Base-by-base conservation (phyloP, 306 rosid species). In the Cyclanthera cordifolia region DNA sequence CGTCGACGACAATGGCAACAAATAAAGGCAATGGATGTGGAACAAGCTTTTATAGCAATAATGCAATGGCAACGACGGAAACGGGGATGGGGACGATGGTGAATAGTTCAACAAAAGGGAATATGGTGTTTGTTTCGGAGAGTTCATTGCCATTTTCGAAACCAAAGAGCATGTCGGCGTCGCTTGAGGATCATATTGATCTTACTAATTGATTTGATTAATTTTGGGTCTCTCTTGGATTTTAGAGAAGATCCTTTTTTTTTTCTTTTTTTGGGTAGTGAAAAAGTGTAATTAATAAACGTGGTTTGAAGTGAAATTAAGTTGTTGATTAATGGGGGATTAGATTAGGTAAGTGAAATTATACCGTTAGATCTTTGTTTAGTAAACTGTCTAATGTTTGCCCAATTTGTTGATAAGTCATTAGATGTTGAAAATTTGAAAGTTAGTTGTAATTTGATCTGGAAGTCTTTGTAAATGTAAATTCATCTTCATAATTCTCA, bases 21-120 rank as follows among this genome's bases (percentile, higher is more conserved):
- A 54, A 24, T 54, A 61, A 61, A 61, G 69, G 69, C 4, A 61
- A 39, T 61, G 69, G 66, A 59, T 59, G 66, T 59, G 66, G 66
- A 8, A 59, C 46, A 1, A 59, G 47, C 47, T 32, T 59, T 17
- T 17, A 30, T 24, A 32, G 14, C 47, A 59, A 32, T n/a, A 32
- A 16, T 32, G 41, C 47, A 24, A 20, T 37, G 8, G 2, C 63
- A 10, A 15, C 24, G 16, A 15, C 24, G 16, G 56, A 14, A 5
- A 16, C 66, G 0, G 11, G 24, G 4, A n/a, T 12, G 19, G 0
- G 15, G 4, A 59, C 15, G 4, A n/a, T 12, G 19, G 0, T 16
- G 4, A 59, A 14, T 32, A 59, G 4, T 32, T 59, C 66, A 0
- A 24, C 66, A 1, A 4, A 46, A 0, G 66, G 69, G 2, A 61